phyloP scores from a whole-genome alignment of 352 stramenopile genomes.

The Globisporangium echinulatum region DNA sequence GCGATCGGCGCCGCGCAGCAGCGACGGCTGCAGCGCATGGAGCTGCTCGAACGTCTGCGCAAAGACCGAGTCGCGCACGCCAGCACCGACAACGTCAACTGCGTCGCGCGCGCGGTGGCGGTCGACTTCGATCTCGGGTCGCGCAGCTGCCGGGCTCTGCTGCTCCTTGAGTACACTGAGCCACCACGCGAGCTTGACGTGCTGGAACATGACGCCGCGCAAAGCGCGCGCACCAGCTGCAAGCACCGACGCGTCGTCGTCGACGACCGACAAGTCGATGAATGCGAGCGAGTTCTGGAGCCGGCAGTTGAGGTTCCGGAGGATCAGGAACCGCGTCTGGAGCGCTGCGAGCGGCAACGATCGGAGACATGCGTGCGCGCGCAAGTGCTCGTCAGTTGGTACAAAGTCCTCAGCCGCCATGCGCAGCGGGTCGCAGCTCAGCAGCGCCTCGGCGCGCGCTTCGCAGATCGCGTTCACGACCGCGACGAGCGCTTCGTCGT shows the following conservation, averaged over 20 bases:
- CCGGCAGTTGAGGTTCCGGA: slow-evolving; percentile 85
- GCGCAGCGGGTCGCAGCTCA: slow-evolving; percentile 79
- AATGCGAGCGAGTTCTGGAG: slow-evolving; percentile 83
- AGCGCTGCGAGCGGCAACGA: slow-evolving; percentile 45
- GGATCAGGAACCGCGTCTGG: slow-evolving; percentile 75
- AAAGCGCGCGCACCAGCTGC: slow-evolving; percentile 48
- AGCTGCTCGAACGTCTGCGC: slow-evolving; percentile 84
- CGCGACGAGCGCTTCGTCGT: slow-evolving; percentile 70
- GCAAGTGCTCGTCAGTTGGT: slow-evolving; percentile 58
- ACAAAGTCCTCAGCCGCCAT: slow-evolving; percentile 80
- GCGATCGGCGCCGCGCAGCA: slow-evolving; percentile 76
- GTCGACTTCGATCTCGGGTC: slow-evolving; percentile 84
- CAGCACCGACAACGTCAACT: slow-evolving; percentile 34
- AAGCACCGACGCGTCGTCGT: slow-evolving; percentile 55
- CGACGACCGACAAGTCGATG: slow-evolving; percentile 65
- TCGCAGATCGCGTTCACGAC: slow-evolving; percentile 85
- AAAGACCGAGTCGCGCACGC: slow-evolving; percentile 72
- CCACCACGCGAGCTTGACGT: slow-evolving; percentile 87
- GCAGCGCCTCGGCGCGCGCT: slow-evolving; percentile 55
- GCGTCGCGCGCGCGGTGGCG: slow-evolving; percentile 67
- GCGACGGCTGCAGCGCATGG: slow-evolving; percentile 75
- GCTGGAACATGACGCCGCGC: slow-evolving; percentile 76
- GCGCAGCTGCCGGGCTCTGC: slow-evolving; percentile 67
- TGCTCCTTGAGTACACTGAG: slow-evolving; percentile 83
- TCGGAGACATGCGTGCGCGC: slow-evolving; percentile 36